Conservation (phyloP, 2,329 filamentous ascomycete species). For the Clarireedia sp. region DNA sequence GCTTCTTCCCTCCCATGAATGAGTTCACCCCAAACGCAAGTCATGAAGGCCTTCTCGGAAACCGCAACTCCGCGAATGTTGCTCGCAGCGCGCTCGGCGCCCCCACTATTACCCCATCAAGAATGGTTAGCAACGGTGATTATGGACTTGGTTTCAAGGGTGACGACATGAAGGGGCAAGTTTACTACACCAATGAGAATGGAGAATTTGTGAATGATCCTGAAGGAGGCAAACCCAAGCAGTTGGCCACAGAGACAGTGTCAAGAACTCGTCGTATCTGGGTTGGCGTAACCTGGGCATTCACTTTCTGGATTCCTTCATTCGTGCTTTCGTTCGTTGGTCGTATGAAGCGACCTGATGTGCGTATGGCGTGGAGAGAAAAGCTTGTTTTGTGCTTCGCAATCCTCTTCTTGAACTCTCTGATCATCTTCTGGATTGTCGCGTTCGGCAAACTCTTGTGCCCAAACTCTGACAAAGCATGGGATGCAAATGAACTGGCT, state of each 20-base stretch:
- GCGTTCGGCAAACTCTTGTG: slow-evolving; percentile 78
- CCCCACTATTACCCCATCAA: slow-evolving; percentile 55
- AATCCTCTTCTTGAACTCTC: slow-evolving; percentile 73
- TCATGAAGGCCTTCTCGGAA: slow-evolving; percentile 59
- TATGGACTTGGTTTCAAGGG: slow-evolving; percentile 86
- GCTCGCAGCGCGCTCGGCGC: slow-evolving; percentile 40
- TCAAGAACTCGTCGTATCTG: slow-evolving; percentile 62
- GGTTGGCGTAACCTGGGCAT: slow-evolving; percentile 73
- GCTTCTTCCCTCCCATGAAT: slow-evolving; percentile 62
- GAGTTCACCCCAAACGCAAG: slow-evolving; percentile 57
- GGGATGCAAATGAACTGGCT: slow-evolving; percentile 62
- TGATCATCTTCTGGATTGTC: slow-evolving; percentile 88
- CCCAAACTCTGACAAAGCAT: slow-evolving; percentile 86
- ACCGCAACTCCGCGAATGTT: slow-evolving; percentile 26
- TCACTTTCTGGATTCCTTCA: slow-evolving; percentile 94
- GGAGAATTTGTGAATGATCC: slow-evolving; percentile 67
- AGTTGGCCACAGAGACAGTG: slow-evolving; percentile 62
- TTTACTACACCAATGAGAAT: slow-evolving; percentile 62
- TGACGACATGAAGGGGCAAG: slow-evolving; percentile 64
- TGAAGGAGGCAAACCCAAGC: slow-evolving; percentile 68
- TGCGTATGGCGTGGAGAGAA: slow-evolving; percentile 95
- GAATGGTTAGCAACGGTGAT: slow-evolving; percentile 59
- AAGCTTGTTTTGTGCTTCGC: slow-evolving; percentile 77
- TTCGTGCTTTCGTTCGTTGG: slow-evolving; percentile 72
- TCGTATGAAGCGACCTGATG: slow-evolving; percentile 94